phyloP scores from a whole-genome alignment of 2,329 filamentous ascomycete species.

The Aspergillus hiratsukae region DNA sequence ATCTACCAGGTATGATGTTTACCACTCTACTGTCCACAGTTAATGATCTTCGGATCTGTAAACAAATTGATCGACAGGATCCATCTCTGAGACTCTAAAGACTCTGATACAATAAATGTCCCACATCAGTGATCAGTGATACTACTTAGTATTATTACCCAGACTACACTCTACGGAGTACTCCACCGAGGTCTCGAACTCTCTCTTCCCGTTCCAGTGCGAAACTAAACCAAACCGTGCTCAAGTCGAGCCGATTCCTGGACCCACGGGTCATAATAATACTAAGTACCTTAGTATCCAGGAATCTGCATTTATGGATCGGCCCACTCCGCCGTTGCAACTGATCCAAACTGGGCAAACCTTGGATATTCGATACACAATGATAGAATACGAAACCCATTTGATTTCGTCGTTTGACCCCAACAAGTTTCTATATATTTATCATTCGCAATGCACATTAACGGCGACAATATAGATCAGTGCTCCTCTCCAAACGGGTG shows the following conservation, averaged over 20 bases:
- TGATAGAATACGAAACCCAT: neutral
- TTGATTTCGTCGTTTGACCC: neutral
- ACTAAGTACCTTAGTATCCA: too few relatives aligned
- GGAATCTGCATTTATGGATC: neutral
- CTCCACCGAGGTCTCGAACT: neutral
- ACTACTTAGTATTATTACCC: too few relatives aligned
- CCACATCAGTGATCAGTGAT: too few relatives aligned
- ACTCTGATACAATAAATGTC: too few relatives aligned
- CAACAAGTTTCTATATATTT: neutral
- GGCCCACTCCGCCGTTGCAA: neutral
- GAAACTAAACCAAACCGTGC: neutral
- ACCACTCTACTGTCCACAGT: neutral
- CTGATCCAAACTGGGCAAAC: neutral
- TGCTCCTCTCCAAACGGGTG: slow-evolving; percentile 78
- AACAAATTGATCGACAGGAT: neutral
- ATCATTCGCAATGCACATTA: neutral
- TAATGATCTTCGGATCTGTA: neutral
- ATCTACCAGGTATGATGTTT: too few relatives aligned
- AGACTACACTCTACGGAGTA: neutral
- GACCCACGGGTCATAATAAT: too few relatives aligned
- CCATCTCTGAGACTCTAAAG: too few relatives aligned
- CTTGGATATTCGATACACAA: neutral
- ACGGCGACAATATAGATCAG: slow-evolving; percentile 3
- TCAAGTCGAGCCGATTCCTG: too few relatives aligned
- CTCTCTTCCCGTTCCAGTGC: neutral